Percentiles rank a stretch among this genome's conserved stretches.
These are phyloP conservation scores for Apiospora sp. DNA, from an alignment of 2,329 filamentous ascomycete species.

Conservation along the genomic window DNA sequence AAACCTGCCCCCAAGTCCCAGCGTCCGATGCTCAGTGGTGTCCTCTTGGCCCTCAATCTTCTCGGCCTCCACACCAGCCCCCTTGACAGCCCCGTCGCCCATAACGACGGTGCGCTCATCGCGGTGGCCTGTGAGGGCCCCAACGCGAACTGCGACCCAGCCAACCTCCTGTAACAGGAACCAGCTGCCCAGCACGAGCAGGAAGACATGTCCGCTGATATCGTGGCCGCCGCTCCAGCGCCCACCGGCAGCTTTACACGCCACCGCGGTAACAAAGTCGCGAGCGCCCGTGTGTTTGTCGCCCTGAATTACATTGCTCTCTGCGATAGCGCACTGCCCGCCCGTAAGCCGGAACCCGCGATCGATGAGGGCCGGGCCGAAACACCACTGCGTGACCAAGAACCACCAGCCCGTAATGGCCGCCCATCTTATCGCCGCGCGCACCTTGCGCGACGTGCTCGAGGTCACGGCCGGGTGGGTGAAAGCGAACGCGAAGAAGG, in stretches of 20 bases:
- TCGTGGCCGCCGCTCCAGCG: slow-evolving; percentile 94
- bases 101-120: slow-evolving; percentile 75
- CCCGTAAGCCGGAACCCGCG: slow-evolving; percentile 89
- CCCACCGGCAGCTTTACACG: slow-evolving; percentile 84
- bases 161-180: slow-evolving; percentile 83
- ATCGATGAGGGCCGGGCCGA: slow-evolving; percentile 90
- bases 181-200: slow-evolving; percentile 84
- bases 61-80: slow-evolving; percentile 58
- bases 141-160: slow-evolving; percentile 61
- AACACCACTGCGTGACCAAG: slow-evolving; percentile 94
- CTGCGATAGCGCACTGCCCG: slow-evolving; percentile 76
- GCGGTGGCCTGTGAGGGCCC: slow-evolving; percentile 48
- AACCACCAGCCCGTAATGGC: slow-evolving; percentile 83
- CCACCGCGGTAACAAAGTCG: slow-evolving; percentile 73
- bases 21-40: slow-evolving; percentile 38
- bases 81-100: slow-evolving; percentile 70
- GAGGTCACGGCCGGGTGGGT: slow-evolving; percentile 66
- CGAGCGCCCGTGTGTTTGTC: slow-evolving; percentile 43
- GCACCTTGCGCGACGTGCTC: slow-evolving; percentile 50
- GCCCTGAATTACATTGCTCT: slow-evolving; percentile 55
- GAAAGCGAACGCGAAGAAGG: slow-evolving; percentile 74
- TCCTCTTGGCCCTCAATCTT: slow-evolving; percentile 31
- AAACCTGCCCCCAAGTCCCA: slow-evolving; percentile 62
- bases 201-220: slow-evolving; percentile 93
- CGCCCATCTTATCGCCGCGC: slow-evolving; percentile 72